Evolutionary conservation across 176 grass and related monocot species (phyloP).

Genomic region (Thalia dealbata): DNA sequence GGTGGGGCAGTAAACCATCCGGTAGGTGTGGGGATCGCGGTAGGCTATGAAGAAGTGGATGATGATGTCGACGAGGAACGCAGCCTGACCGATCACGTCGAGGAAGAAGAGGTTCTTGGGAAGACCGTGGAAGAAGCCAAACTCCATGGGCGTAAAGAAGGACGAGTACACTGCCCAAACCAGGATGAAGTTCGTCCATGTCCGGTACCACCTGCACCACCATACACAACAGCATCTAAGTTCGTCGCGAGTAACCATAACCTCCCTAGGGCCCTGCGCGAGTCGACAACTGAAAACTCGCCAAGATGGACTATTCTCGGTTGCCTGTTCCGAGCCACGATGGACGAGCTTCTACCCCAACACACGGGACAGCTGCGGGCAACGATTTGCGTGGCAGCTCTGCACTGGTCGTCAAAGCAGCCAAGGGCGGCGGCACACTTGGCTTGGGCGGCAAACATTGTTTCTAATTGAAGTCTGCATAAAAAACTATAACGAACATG

Average conservation of each 20-base stretch:
- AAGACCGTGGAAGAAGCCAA: conserved; percentile 86
- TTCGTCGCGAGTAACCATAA: too few relatives aligned
- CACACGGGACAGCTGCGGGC: background rate
- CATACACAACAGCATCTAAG: background rate
- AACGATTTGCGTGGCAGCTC: background rate
- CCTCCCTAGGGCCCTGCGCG: too few relatives aligned
- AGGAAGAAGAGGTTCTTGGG: conserved; percentile 66
- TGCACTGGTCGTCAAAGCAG: background rate
- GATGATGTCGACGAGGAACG: conserved; percentile 74
- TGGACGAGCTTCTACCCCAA: background rate
- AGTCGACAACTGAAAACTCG: too few relatives aligned
- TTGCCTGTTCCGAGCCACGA: background rate
- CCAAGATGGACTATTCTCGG: too few relatives aligned
- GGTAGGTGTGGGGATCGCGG: conserved; percentile 70
- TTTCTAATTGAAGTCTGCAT: too few relatives aligned
- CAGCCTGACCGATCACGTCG: conserved; percentile 62
- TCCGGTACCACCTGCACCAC: conserved; percentile 46
- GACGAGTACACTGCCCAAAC: conserved; percentile 80
- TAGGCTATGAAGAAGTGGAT: conserved; percentile 64
- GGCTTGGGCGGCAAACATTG: background rate
- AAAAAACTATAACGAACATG: too few relatives aligned
- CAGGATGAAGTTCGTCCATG: conserved; percentile 79
- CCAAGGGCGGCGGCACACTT: background rate
- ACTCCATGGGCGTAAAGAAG: conserved; percentile 92
- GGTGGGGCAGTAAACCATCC: conserved; percentile 33